phyloP scores from a whole-genome alignment of 192 early-diverging fungal species.

The Linnemannia exigua region DNA sequence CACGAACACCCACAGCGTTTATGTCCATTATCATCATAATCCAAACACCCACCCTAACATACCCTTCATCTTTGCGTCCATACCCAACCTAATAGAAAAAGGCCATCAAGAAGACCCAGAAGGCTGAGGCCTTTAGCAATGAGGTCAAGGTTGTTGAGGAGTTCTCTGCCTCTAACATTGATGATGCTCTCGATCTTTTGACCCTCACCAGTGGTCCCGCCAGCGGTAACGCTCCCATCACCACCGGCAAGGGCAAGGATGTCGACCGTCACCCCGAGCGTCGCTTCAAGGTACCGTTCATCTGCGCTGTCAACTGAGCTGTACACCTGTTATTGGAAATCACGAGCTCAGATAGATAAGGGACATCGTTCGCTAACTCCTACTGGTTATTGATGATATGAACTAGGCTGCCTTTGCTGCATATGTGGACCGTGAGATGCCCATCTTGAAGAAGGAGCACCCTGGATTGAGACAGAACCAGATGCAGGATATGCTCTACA shows the following conservation, averaged over 20 bases:
- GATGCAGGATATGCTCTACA: conserved; percentile 84
- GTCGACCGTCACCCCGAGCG: conserved; percentile 93
- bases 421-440: conserved; percentile 80
- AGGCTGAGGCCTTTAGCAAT: conserved; percentile 57
- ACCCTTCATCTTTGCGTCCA: background rate
- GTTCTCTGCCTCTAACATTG: conserved; percentile 86
- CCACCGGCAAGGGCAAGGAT: conserved; percentile 60
- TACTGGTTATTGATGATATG: background rate
- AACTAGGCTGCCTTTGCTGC: conserved; percentile 73
- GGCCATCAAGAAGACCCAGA: conserved; percentile 68
- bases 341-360: background rate
- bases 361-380: background rate
- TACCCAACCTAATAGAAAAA: conserved; percentile 60
- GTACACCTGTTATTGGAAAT: background rate
- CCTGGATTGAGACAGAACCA: conserved; percentile 84
- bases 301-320: background rate
- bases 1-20: background rate
- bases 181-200: conserved; percentile 88
- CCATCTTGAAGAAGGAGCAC: conserved; percentile 82
- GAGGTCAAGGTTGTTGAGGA: conserved; percentile 70
- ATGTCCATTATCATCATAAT: background rate
- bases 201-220: conserved; percentile 36
- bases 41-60: background rate
- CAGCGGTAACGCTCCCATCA: conserved; percentile 22
- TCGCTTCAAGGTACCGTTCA: conserved; percentile 70